These are phyloP conservation scores for Alliaria petiolata DNA, from an alignment of 345 rosid genomes.

Conservation along the genomic window DNA sequence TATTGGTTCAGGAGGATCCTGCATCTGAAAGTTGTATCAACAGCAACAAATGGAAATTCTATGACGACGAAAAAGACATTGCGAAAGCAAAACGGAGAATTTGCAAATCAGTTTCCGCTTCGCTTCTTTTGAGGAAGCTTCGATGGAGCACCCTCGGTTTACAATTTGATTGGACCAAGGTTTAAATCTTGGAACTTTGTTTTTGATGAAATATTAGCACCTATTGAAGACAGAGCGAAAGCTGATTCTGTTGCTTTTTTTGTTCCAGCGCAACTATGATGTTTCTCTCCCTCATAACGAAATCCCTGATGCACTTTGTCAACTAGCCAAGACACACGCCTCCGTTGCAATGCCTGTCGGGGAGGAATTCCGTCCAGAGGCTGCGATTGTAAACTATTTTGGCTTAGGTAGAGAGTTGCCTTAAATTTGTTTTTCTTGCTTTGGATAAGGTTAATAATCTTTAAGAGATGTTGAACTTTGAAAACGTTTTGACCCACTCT, in stretches of 20 bases:
- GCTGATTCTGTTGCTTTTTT: background rate
- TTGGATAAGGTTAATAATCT: background rate
- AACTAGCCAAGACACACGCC: conserved; percentile 68
- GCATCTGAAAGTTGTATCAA: conserved; percentile 21
- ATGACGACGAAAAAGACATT: conserved; percentile 35
- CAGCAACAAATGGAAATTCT: conserved; percentile 48
- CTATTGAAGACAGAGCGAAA: background rate
- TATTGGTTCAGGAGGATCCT: conserved; percentile 48
- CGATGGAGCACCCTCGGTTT: conserved; percentile 95
- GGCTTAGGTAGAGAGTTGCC: conserved; percentile 51
- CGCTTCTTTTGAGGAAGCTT: conserved; percentile 61
- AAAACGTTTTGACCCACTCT: background rate
- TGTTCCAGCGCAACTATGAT: conserved; percentile 66
- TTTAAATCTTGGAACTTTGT: conserved; percentile 9
- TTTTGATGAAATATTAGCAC: background rate
- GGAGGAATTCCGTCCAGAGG: conserved; percentile 86
- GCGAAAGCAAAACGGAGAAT: conserved; percentile 30
- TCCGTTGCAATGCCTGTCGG: conserved; percentile 70
- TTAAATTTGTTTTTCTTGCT: background rate
- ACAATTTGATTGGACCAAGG: conserved; percentile 97
- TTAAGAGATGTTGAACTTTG: background rate
- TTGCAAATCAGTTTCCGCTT: conserved; percentile 46
- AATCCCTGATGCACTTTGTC: conserved; percentile 77
- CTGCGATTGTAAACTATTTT: conserved; percentile 87
- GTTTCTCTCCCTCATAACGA: conserved; percentile 75